Percentiles rank a stretch among this genome's conserved stretches.
Conservation (phyloP, 257 asterid species). For the Perilla frutescens region DNA sequence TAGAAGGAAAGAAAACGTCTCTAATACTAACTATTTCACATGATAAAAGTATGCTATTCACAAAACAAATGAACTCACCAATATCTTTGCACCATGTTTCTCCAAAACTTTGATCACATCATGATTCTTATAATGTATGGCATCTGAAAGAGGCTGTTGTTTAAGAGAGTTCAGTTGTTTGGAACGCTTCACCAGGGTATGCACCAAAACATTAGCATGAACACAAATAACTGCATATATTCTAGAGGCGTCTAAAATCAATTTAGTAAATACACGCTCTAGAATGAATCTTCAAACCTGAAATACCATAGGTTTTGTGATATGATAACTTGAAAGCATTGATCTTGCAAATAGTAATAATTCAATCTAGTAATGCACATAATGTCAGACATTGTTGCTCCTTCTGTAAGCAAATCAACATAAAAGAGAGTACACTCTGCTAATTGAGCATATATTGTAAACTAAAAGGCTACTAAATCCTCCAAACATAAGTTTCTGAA, state of each 20-base stretch:
- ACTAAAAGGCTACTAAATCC: background rate
- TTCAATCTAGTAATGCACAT: background rate
- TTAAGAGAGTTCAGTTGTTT: conserved; percentile 30
- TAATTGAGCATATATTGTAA: background rate
- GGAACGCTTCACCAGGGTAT: conserved; percentile 3
- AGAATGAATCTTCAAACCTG: too few relatives aligned
- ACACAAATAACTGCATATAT: background rate
- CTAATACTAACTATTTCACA: background rate
- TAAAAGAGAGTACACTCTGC: background rate
- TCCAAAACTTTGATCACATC: conserved; percentile 80
- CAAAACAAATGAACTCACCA: conserved; percentile 49
- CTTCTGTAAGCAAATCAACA: background rate
- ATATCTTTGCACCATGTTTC: conserved; percentile 74
- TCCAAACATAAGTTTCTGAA: background rate
- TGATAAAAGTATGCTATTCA: background rate
- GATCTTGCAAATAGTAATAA: background rate
- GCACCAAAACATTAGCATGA: conserved; percentile 15
- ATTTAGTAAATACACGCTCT: background rate
- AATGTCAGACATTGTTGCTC: background rate
- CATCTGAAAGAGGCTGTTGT: conserved; percentile 91
- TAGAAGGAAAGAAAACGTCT: background rate
- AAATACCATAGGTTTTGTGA: too few relatives aligned
- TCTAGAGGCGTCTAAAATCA: conserved; percentile 3
- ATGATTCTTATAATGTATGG: conserved; percentile 79
- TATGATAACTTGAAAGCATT: too few relatives aligned